Conservation (phyloP, 352 stramenopile genomes). For the Phytophthora pini region DNA sequence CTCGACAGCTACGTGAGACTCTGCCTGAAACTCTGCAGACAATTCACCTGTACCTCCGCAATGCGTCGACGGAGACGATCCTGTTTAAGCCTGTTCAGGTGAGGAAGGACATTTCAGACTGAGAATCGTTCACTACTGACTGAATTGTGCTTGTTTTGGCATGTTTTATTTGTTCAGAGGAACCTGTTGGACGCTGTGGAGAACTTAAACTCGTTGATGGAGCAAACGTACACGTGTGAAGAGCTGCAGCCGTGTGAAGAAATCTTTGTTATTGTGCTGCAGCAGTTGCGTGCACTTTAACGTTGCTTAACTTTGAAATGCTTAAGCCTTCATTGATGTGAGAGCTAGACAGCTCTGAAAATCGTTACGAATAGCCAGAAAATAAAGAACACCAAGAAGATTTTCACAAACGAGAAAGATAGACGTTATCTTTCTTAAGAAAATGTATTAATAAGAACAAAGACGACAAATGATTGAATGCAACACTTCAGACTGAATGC, state of each 20-base stretch:
- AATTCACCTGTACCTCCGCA: slow-evolving; percentile 81
- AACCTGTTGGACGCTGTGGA: slow-evolving; percentile 74
- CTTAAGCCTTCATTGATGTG: no score
- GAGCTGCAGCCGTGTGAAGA: slow-evolving; percentile 55
- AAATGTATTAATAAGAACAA: no score
- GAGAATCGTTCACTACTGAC: background rate
- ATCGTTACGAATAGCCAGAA: background rate
- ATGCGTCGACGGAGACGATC: slow-evolving; percentile 81
- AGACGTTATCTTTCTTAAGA: no score
- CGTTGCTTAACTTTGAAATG: background rate
- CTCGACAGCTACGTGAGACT: slow-evolving; percentile 43
- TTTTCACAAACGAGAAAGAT: no score
- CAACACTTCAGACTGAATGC: no score
- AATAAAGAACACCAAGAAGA: no score
- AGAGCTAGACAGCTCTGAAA: background rate
- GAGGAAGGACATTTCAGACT: background rate
- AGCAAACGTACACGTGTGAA: slow-evolving; percentile 61
- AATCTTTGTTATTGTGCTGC: slow-evolving; percentile 44
- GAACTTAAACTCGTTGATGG: slow-evolving; percentile 61
- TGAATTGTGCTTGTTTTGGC: background rate
- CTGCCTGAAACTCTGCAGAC: slow-evolving; percentile 57
- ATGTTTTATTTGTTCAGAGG: slow-evolving; percentile 38
- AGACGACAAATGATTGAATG: no score
- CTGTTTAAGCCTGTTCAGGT: slow-evolving; percentile 88
- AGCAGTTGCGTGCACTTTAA: slow-evolving; percentile 59